phyloP scores from a whole-genome alignment of 2,329 filamentous ascomycete genomes.

The Macrophomina tecta region DNA sequence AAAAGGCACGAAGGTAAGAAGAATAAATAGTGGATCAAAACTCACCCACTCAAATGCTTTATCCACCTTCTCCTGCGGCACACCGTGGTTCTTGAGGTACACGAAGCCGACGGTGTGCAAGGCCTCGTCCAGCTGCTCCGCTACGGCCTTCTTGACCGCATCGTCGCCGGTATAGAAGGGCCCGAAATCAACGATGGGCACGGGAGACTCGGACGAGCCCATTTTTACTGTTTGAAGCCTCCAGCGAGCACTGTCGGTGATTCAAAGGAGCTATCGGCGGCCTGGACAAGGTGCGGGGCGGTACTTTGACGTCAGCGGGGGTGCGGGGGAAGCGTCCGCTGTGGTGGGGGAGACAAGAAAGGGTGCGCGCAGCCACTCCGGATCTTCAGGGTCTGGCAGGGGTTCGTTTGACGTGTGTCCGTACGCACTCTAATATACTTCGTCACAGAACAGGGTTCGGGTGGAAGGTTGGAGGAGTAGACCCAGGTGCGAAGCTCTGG shows the following conservation, averaged over 20 bases:
- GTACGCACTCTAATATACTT: neutral
- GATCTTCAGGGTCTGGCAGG: neutral
- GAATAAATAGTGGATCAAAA: neutral
- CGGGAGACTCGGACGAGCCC: slow-evolving; percentile 19
- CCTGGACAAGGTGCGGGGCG: neutral
- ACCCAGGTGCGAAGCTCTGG: too few species aligned
- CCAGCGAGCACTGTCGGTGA: neutral
- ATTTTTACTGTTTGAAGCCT: neutral
- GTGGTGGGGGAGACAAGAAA: neutral
- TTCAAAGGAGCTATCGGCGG: neutral
- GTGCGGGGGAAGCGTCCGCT: neutral
- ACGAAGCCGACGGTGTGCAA: slow-evolving; percentile 50
- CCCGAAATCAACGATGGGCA: slow-evolving; percentile 41
- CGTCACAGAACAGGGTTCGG: too few species aligned
- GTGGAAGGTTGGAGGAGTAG: too few species aligned
- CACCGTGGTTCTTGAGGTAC: slow-evolving; percentile 48
- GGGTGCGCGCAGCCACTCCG: neutral
- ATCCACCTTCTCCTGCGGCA: slow-evolving; percentile 39
- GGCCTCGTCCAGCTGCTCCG: slow-evolving; percentile 45
- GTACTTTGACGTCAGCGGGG: neutral
- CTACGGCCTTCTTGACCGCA: slow-evolving; percentile 34
- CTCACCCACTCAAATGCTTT: slow-evolving; percentile 40
- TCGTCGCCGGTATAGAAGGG: slow-evolving; percentile 32
- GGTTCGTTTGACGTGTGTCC: neutral
- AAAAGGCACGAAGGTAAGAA: neutral